Base-by-base conservation (phyloP, 306 rosid species). In the Coriaria nepalensis region DNA sequence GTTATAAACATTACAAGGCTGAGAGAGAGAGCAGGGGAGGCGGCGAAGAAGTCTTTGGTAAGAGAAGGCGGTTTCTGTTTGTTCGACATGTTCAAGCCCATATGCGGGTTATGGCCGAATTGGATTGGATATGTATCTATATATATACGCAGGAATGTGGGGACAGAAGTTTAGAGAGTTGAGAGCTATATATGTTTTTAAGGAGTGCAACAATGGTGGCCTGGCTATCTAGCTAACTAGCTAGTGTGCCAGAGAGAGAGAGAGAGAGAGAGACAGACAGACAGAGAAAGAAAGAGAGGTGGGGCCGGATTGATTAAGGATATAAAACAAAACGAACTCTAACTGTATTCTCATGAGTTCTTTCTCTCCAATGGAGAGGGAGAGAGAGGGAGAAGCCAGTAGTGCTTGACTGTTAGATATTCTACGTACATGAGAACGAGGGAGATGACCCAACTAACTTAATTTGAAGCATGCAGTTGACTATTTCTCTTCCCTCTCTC, bases 381-480 rank as follows among this genome's bases (percentile, higher is more conserved):
- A 10, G 41, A 13, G 14, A 0, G 45, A 40, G 57, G 38, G 33
- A 41, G 57, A 33, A 86, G 70, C 80, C 59, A 90, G 85, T 83
- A 81, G 97, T 79, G 79, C 76, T 77, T 90, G 98, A 90, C 82
- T 75, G 98, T 77, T 90, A 79, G 98, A 63, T 85, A 63, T 60
- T 73, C 32, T 47, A 52, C 47, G 66, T 56, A 32, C 11, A 57
- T 61, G 46, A 44, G 11, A 20, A 20, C 3, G 1, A 20, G 50
- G 33, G 49, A 29, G 50, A 32, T 58, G 60, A 42, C 56, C 47
- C 83, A 87, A 87, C 96, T 64, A 87, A 73, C 92, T 62, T 57
- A 72, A 69, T 76, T 71, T 47, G 63, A 60, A 40, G 34, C 37
- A 13, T 52, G 29, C 29, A 20, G 29, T 20, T 20, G 29, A 20